phyloP scores from a whole-genome alignment of 257 asterid species.

The Przewalskia tangutica region DNA sequence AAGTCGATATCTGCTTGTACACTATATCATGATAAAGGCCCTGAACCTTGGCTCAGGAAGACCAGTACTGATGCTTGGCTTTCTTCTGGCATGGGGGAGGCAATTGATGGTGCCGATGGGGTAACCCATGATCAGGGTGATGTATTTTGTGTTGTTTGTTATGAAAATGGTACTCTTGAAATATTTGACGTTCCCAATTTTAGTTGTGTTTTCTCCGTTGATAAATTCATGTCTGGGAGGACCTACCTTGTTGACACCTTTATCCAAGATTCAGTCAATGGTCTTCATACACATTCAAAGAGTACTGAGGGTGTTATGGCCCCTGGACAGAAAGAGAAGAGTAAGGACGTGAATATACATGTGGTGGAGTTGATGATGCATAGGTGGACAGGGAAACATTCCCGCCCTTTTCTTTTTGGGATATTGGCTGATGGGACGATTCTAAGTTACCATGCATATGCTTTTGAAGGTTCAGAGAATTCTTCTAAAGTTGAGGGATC shows the following conservation, averaged over 20 bases:
- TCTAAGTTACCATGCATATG: conserved; percentile 82
- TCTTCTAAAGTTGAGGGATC: conserved; percentile 45
- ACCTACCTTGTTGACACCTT: conserved; percentile 53
- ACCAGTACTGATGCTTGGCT: conserved; percentile 99
- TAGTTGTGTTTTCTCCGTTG: conserved; percentile 59
- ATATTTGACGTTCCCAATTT: conserved; percentile 86
- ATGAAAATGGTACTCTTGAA: conserved; percentile 73
- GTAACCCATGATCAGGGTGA: conserved; percentile 79
- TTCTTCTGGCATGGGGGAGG: conserved; percentile 81
- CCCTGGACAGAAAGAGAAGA: conserved; percentile 55
- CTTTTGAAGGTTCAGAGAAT: conserved; percentile 63
- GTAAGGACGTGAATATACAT: conserved; percentile 33
- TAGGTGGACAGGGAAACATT: conserved; percentile 67
- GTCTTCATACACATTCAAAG: conserved; percentile 24
- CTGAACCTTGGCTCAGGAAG: conserved; percentile 89
- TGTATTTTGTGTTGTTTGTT: conserved; percentile 75
- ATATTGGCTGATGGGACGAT: conserved; percentile 88
- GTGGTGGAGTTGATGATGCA: conserved; percentile 91
- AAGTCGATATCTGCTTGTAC: conserved; percentile 69
- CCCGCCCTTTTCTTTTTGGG: conserved; percentile 81
- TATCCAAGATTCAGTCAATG: conserved; percentile 30
- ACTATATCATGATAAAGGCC: conserved; percentile 89
- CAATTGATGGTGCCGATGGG: conserved; percentile 87
- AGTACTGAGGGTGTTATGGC: conserved; percentile 36
- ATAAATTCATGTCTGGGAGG: conserved; percentile 74